Base-by-base conservation (phyloP, 2,329 filamentous ascomycete species). In the Emergomyces africanus region DNA sequence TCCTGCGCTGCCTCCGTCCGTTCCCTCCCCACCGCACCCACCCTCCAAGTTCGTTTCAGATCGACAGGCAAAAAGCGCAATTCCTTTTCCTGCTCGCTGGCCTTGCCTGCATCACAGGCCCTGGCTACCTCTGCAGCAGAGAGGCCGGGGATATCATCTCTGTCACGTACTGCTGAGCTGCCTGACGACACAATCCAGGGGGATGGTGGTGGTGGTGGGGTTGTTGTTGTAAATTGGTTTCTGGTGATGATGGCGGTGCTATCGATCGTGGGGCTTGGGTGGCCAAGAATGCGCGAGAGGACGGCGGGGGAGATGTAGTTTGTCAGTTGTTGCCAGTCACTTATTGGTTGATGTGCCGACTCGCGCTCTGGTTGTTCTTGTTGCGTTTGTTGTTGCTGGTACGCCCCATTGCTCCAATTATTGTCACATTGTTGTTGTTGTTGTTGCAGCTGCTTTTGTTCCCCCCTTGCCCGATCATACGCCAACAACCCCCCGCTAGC, bases 1-100 rank as follows among this genome's bases (percentile, higher is more conserved):
- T 86, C 83, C 65, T 81, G 77, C 5, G 83, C 83, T 37, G 79
- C 81, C 63, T 85, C 79, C 12, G 83, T 85, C 35, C 83, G 75
- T 66, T 84, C 82, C 6, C 82, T 74, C 0, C 83, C 83, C 9
- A 83, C 80, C 10, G 83, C 83, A 1, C 81, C 82, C 56, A 78
- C 74, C 30, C 80, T 75, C 83, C 83, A 86, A 1, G 83, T 86
- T 64, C 77, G 77, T 68, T 81, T 83, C 48, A 86, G 70, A 61
- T 86, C 78, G 58, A 86, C 74, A 0, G 81, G 80, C 3, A 86
- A 68, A 61, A 86, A 80, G 0, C 70, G 70, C 18, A 86, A 74
- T 44, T 79, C 76, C 33, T 71, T 73, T 63, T 78, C 78, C 41
- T 71, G 64, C 51, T 73, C 71, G 10, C 66, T 64, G 3, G 65